Evolutionary conservation across 225 moss, liverwort and hornwort genomes (phyloP).

Genomic region (Sphagnum tenellum): DNA sequence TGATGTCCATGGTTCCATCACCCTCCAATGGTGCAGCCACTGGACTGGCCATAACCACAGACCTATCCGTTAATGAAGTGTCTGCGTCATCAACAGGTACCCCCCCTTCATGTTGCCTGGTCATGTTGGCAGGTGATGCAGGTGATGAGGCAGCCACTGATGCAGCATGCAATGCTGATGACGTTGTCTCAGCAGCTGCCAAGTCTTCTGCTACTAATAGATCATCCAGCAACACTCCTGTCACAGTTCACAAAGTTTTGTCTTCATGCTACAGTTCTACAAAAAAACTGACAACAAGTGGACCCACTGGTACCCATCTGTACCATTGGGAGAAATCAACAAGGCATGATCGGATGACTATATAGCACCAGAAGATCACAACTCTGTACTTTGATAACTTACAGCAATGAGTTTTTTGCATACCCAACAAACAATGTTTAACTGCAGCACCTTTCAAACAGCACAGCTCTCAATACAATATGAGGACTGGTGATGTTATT

Average conservation of each 20-base stretch:
- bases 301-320: neutral
- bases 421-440: too few relatives aligned
- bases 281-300: constrained; percentile 1
- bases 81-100: constrained; percentile 35
- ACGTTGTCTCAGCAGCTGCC: constrained; percentile 48
- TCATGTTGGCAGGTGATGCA: constrained; percentile 11
- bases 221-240: constrained; percentile 75
- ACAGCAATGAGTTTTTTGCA: too few relatives aligned
- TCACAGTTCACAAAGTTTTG: constrained; percentile 2
- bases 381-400: too few relatives aligned
- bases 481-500: too few relatives aligned
- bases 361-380: too few relatives aligned
- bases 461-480: too few relatives aligned
- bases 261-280: neutral
- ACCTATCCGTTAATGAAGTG: constrained; percentile 35
- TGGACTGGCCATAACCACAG: constrained; percentile 82
- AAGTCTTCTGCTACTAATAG: constrained; percentile 70
- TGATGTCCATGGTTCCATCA: constrained; percentile 86
- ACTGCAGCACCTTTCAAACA: too few relatives aligned
- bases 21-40: constrained; percentile 79
- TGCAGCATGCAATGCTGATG: constrained; percentile 39
- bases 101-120: constrained; percentile 24
- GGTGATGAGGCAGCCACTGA: constrained; percentile 22
- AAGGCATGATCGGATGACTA: too few relatives aligned
- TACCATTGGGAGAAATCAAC: too few relatives aligned